Evolutionary conservation across 192 early-diverging fungal species (phyloP).

Genomic region (Backusella circina): DNA sequence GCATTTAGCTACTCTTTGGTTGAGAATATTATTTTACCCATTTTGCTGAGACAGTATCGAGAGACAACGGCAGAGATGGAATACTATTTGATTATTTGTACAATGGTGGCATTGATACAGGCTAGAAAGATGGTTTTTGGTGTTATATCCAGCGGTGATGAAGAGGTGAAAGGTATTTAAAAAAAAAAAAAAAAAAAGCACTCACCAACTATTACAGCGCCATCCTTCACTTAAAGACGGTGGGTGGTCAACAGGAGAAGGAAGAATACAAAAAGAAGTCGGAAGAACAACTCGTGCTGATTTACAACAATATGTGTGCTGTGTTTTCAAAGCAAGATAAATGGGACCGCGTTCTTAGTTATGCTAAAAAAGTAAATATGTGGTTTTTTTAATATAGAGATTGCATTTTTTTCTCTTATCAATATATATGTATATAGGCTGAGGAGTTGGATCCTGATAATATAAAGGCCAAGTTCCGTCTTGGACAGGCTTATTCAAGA

Average conservation of each 20-base stretch:
- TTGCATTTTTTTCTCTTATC: no score
- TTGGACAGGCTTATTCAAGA: constrained; percentile 21
- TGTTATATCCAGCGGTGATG: not conserved
- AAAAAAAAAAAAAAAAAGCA: constrained; percentile 3
- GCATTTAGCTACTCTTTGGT: constrained; percentile 56
- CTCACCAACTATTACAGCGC: constrained; percentile 19
- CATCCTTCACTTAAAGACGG: constrained; percentile 17
- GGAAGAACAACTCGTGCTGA: constrained; percentile 17
- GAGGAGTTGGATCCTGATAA: constrained; percentile 10
- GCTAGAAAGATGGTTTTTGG: constrained; percentile 6
- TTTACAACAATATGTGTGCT: constrained; percentile 29
- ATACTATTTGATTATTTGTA: constrained; percentile 6
- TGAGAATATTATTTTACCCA: constrained; percentile 56
- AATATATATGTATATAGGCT: not conserved
- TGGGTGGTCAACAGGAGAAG: constrained; percentile 18
- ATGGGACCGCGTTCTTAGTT: constrained; percentile 15
- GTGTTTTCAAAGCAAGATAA: constrained; percentile 15
- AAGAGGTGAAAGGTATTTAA: not conserved
- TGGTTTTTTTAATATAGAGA: not conserved
- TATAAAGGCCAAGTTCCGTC: constrained; percentile 18
- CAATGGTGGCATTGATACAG: constrained; percentile 5
- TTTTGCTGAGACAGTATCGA: constrained; percentile 56
- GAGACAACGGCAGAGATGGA: constrained; percentile 46
- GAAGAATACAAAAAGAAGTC: constrained; percentile 3
- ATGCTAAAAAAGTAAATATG: constrained; percentile 4